A percentile compares a stretch with the other conserved stretches of the same genome.
These are phyloP conservation scores for Oryza glumipatula DNA, from an alignment of 176 grass and related monocot genomes.

Conservation along the genomic window DNA sequence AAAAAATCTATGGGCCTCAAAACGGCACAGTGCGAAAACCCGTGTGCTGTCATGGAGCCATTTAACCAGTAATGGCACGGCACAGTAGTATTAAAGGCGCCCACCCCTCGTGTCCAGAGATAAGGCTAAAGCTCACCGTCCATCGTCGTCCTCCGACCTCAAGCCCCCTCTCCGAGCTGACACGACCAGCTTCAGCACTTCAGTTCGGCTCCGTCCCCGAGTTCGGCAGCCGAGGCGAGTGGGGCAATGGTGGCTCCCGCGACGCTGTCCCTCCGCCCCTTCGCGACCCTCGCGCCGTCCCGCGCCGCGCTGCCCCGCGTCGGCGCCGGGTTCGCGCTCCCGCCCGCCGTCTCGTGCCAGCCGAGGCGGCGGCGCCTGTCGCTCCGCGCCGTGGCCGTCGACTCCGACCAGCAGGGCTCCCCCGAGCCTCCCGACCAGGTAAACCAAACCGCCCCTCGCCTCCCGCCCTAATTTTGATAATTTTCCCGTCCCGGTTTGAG, in stretches of 20 bases:
- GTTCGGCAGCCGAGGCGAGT: background rate
- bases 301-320: conserved; percentile 19
- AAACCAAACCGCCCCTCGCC: background rate
- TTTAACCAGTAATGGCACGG: background rate
- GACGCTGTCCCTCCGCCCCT: conserved; percentile 60
- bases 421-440: conserved; percentile 55
- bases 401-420: conserved; percentile 58
- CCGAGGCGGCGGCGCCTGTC: conserved; percentile 1
- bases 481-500: background rate
- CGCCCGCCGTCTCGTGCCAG: background rate
- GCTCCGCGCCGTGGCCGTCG: conserved; percentile 64
- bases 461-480: background rate
- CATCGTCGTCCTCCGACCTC: background rate
- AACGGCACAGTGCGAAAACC: background rate
- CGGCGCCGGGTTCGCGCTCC: conserved; percentile 31
- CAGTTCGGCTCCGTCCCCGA: background rate
- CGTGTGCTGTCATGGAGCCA: background rate
- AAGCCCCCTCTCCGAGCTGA: conserved; percentile 20
- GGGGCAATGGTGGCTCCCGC: conserved; percentile 68
- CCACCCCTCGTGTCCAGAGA: conserved; percentile 29
- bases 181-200: background rate
- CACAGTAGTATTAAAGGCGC: too few relatives aligned
- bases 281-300: conserved; percentile 35
- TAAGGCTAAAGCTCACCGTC: conserved; percentile 53
- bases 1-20: background rate